Evolutionary conservation across 768 basidiomycete genomes (phyloP), one percentile per base, ranked within the genome.

Genomic region (Xerocomellus amylosporus): DNA sequence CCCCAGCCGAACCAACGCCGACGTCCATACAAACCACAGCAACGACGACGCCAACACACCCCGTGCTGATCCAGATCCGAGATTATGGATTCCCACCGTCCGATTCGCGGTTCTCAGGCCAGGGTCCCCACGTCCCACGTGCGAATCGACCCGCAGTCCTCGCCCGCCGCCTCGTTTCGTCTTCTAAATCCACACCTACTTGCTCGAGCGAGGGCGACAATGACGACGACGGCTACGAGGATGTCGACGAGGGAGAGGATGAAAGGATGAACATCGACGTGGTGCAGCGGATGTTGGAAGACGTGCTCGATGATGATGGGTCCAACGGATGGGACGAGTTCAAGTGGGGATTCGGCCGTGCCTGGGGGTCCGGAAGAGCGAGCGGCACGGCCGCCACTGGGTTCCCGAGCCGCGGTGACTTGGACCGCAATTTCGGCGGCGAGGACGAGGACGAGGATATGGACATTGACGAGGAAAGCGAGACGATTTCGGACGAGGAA

Each of bases 351-450:
- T 71, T 77, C 62, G 71, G 64, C 61, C 79, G 64, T 46, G 75
- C 62, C 45, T 78, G 77, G 75, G 68, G 59, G 14, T 71, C 68
- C 20, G 52, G 52, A 9, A 34, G 33, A 64, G 58, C 45, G 26
- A 58, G 37, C 44, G 60, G 43, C 22, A 42, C 41, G 30, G 56
- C 41, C 12, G 28, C 45, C 14, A 49, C 47, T 22, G 55, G 20
- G 7, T 63, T 66, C 26, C 80, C 76, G n/a, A 75, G 67, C 50
- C 70, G 67, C 36, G 71, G 62, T 0, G 81, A 83, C 58, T 68
- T 83, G 51, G 74, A 72, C 38, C 70, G 76, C 40, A 82, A 83
- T 58, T 83, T 84, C 54, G 67, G 68, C 1, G 70, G 62, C 13
- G 72, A 67, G 37, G 68, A 63, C 4, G 66, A 63, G 10, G 59